Conservation (phyloP, 352 stramenopile genomes). For the Phytophthora foliorum region DNA sequence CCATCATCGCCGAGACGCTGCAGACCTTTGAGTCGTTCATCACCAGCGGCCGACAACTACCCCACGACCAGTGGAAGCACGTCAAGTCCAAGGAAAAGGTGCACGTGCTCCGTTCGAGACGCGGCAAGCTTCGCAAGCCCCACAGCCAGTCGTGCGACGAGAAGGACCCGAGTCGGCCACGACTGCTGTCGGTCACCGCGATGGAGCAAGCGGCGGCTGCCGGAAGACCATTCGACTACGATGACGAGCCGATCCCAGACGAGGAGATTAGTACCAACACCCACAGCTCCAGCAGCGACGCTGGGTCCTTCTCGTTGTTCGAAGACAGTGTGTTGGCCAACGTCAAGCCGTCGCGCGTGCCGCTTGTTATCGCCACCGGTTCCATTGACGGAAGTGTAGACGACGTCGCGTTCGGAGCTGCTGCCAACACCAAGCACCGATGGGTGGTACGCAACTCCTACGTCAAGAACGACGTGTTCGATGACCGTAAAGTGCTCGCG, state of each 20-base stretch:
- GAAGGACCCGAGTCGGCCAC: constrained; percentile 34
- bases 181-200: constrained; percentile 40
- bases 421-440: constrained; percentile 34
- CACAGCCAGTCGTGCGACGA: constrained; percentile 12
- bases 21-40: constrained; percentile 54
- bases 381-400: constrained; percentile 42
- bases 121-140: constrained; percentile 8
- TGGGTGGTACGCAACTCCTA: constrained; percentile 45
- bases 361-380: constrained; percentile 40
- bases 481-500: constrained; percentile 40
- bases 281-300: constrained; percentile 40
- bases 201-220: constrained; percentile 32
- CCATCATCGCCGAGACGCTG: constrained; percentile 57
- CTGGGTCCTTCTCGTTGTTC: constrained; percentile 41
- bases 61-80: constrained; percentile 50
- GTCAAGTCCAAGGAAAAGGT: constrained; percentile 50
- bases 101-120: constrained; percentile 50
- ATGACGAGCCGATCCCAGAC: constrained; percentile 21
- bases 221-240: constrained; percentile 24
- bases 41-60: constrained; percentile 35
- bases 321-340: constrained; percentile 36
- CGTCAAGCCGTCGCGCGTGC: constrained; percentile 32
- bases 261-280: constrained; percentile 31
- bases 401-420: constrained; percentile 39
- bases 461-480: constrained; percentile 41